Percentiles rank a stretch among this genome's conserved stretches.
phyloP scores from a whole-genome alignment of 371 early-diverging fungal species.

The Synchytrium microbalum region DNA sequence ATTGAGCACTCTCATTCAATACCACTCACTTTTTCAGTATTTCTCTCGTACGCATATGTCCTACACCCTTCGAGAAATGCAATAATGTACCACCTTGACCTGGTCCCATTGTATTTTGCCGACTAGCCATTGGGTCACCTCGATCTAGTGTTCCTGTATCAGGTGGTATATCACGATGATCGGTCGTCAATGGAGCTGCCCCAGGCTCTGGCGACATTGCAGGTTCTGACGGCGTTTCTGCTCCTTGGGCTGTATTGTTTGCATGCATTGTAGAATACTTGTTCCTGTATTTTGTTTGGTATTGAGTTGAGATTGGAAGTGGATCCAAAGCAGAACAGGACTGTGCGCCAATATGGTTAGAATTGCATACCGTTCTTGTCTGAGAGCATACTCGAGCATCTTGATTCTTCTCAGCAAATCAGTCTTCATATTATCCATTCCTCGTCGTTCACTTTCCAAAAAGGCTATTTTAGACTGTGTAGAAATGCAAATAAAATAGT shows the following conservation, averaged over 20 bases:
- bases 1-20: no score
- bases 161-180: not conserved
- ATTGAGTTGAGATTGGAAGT: conserved; percentile 1
- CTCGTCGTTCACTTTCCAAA: conserved; percentile 77
- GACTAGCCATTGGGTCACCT: not conserved
- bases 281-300: conserved; percentile 7
- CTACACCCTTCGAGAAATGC: conserved; percentile 36
- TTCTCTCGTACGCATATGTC: conserved; percentile 58
- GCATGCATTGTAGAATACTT: not conserved
- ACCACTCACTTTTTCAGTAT: conserved; percentile 62
- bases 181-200: not conserved
- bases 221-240: not conserved
- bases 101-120: no score
- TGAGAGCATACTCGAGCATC: conserved; percentile 81
- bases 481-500: not conserved
- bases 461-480: conserved; percentile 57
- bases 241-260: not conserved
- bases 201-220: not conserved
- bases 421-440: conserved; percentile 62
- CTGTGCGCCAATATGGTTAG: not conserved
- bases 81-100: conserved; percentile 21
- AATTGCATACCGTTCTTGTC: conserved; percentile 31
- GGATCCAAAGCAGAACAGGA: not conserved
- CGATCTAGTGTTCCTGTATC: not conserved
- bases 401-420: conserved; percentile 73